phyloP scores from a whole-genome alignment of 805 yeast genomes.

The Huiozyma naganishii region DNA sequence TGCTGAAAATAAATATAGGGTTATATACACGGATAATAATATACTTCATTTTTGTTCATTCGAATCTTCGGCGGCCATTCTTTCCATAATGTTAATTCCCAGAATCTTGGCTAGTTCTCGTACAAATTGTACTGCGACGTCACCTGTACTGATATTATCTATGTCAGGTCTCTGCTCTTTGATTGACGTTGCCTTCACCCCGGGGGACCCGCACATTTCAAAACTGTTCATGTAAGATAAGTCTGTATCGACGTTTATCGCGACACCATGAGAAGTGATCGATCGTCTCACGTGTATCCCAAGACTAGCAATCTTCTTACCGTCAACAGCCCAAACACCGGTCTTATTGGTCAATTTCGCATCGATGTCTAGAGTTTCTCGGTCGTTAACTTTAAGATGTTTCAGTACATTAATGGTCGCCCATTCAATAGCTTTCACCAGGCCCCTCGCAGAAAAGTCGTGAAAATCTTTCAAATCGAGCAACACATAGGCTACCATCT shows the following conservation, averaged over 20 bases:
- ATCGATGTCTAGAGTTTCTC: conserved; percentile 9
- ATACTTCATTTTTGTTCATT: conserved; percentile 2
- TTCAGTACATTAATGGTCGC: conserved; percentile 41
- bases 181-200: conserved; percentile 47
- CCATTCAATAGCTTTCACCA: conserved; percentile 51
- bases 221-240: conserved; percentile 57
- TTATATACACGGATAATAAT: background rate
- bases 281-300: conserved; percentile 82
- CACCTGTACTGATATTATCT: conserved; percentile 17
- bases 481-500: conserved; percentile 74
- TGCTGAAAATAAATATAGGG: background rate
- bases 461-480: conserved; percentile 55
- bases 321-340: conserved; percentile 71
- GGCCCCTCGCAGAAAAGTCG: conserved; percentile 50
- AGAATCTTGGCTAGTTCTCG: conserved; percentile 33
- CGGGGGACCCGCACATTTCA: conserved; percentile 78
- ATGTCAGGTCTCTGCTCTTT: conserved; percentile 21
- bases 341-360: conserved; percentile 53
- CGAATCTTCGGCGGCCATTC: conserved; percentile 28
- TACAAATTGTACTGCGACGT: conserved; percentile 36
- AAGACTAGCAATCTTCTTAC: conserved; percentile 64
- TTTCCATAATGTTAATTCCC: conserved; percentile 30
- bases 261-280: conserved; percentile 82
- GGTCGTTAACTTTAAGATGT: conserved; percentile 3
- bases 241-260: conserved; percentile 69